Percentiles rank a stretch among this genome's conserved stretches.
Evolutionary conservation across 2,329 filamentous ascomycete species (phyloP).

Genomic region (Mollisiaceae sp.): DNA sequence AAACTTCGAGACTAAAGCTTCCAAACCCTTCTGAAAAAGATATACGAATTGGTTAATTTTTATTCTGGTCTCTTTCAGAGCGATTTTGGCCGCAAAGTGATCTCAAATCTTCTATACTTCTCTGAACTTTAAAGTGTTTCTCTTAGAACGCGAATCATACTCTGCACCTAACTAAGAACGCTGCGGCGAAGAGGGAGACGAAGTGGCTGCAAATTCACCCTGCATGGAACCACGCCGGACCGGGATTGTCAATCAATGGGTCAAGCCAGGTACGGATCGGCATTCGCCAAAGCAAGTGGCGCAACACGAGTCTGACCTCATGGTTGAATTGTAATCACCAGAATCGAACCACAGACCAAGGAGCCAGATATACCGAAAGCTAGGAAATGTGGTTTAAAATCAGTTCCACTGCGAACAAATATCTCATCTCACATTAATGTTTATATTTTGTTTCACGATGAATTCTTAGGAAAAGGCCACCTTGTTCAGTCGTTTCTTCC

Average conservation of each 20-base stretch:
- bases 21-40: too few species aligned
- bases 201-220: neutral
- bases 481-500: conserved; percentile 6
- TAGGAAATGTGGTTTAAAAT: conserved; percentile 33
- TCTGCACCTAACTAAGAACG: too few species aligned
- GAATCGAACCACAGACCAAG: conserved; percentile 29
- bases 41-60: too few species aligned
- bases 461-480: conserved; percentile 1
- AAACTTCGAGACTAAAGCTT: too few species aligned
- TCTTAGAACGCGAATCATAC: too few species aligned
- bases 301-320: conserved; percentile 9
- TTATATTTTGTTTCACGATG: neutral
- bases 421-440: neutral
- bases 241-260: neutral
- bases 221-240: neutral
- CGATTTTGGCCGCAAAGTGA: neutral
- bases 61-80: too few species aligned
- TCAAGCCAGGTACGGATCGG: conserved; percentile 3
- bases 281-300: conserved; percentile 10
- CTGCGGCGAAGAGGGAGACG: too few species aligned
- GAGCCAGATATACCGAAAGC: conserved; percentile 34
- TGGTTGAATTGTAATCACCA: conserved; percentile 24
- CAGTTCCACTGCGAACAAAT: conserved; percentile 15
- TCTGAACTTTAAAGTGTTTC: neutral
- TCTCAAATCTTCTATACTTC: neutral